phyloP scores from a whole-genome alignment of 805 yeast species.

The Candida silvicultrix region DNA sequence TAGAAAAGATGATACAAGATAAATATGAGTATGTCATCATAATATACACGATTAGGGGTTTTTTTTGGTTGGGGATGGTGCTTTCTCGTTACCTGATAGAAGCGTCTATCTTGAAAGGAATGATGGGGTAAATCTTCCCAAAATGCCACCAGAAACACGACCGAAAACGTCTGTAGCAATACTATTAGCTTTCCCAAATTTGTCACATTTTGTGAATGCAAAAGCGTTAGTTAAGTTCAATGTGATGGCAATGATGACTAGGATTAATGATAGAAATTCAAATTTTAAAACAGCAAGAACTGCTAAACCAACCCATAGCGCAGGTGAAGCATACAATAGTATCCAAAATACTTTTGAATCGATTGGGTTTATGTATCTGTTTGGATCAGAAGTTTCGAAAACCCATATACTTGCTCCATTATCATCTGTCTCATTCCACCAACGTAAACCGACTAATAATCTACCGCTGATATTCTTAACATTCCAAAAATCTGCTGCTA shows the following conservation, averaged over 20 bases:
- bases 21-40: no score
- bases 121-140: slow-evolving; percentile 38
- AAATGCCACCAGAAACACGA: slow-evolving; percentile 38
- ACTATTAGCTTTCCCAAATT: slow-evolving; percentile 78
- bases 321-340: slow-evolving; percentile 69
- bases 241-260: slow-evolving; percentile 61
- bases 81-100: no score
- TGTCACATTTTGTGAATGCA: slow-evolving; percentile 90
- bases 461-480: slow-evolving; percentile 89
- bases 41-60: no score
- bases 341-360: slow-evolving; percentile 89
- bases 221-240: slow-evolving; percentile 77
- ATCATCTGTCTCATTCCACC: slow-evolving; percentile 89
- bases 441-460: slow-evolving; percentile 80
- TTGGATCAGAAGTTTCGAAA: slow-evolving; percentile 77
- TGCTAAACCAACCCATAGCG: slow-evolving; percentile 68
- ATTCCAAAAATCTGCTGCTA: slow-evolving; percentile 92
- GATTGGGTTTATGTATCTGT: slow-evolving; percentile 74
- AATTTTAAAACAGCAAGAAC: slow-evolving; percentile 73
- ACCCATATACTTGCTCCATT: slow-evolving; percentile 60
- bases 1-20: no score
- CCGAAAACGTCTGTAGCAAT: slow-evolving; percentile 55
- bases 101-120: slow-evolving; percentile 5
- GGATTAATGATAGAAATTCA: slow-evolving; percentile 57
- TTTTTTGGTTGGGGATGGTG: no score